Evolutionary conservation across 352 stramenopile species (phyloP).

Genomic region (Globisporangium mamillatum): DNA sequence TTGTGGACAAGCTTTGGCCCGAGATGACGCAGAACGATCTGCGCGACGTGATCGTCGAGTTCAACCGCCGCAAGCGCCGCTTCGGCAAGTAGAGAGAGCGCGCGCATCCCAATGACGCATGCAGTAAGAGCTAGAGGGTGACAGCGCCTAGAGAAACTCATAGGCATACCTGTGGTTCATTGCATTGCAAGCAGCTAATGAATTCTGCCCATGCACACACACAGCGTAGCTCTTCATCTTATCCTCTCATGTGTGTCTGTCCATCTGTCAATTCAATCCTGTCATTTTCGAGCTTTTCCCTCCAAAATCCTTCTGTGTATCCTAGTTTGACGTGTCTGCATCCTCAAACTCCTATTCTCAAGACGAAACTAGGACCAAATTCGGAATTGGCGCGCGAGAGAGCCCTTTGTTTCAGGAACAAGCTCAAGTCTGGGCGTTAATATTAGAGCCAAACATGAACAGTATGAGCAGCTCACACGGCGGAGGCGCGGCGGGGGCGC

Average conservation of each 20-base stretch:
- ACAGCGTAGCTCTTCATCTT: background rate
- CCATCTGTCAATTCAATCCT: background rate
- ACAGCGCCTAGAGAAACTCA: too few species aligned
- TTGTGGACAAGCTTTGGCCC: conserved; percentile 95
- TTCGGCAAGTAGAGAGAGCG: conserved; percentile 82
- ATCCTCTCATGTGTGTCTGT: background rate
- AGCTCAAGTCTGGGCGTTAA: background rate
- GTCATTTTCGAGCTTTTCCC: conserved; percentile 5
- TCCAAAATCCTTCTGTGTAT: conserved; percentile 10
- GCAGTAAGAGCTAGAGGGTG: background rate
- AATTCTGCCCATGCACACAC: background rate
- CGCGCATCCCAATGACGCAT: background rate
- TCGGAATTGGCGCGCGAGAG: background rate
- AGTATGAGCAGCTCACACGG: conserved; percentile 8
- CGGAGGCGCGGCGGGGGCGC: background rate
- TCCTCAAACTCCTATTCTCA: background rate
- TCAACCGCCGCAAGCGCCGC: conserved; percentile 81
- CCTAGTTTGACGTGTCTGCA: background rate
- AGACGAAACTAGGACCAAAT: conserved; percentile 6
- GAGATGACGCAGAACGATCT: conserved; percentile 89
- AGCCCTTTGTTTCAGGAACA: background rate
- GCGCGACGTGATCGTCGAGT: conserved; percentile 76
- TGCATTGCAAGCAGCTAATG: conserved; percentile 11
- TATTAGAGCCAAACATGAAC: conserved; percentile 14
- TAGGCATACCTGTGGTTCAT: background rate